Base-by-base conservation (phyloP, 139 green algal species). In the Coccomyxa sp. region DNA sequence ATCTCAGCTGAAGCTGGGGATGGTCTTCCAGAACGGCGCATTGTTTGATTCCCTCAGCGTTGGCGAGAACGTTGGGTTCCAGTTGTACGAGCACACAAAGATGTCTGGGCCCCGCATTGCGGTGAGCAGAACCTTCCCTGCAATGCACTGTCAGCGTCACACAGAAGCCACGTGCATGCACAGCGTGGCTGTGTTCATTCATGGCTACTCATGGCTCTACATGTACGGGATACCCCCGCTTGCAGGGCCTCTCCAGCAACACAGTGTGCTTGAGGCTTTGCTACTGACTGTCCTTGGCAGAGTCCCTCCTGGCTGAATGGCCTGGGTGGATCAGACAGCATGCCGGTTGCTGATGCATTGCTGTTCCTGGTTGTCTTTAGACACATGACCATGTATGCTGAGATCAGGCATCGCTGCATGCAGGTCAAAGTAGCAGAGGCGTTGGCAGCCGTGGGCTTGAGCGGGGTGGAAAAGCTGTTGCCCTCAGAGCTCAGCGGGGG, bases 1-100 rank as follows among this genome's bases (percentile, higher is more conserved):
- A 9, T 80, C 86, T 9, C 88, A 91, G 55, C 85, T 86, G 0
- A 87, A 89, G 0, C 77, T 97, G 6, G 93, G 93, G 40, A 93
- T 97, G 92, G 95, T 99, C 5, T 99, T 99, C 75, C 96, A 99
- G 81, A 97, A 92, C 78, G 96, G 94, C 41, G 96, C 96, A 12
- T 87, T 99, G 24, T 99, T 99, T 78, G 96, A 99, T 85, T 99
- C 95, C 0, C 83, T 99, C 16, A 99, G 91, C 6, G 96, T 99
- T 18, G 90, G 90, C 0, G 89, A 98, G 83, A 98, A 98, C 80
- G 95, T 98, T 14, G 95, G 95, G 3, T 98, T 98, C 87, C 77
- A 95, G 79, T 86, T 98, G 58, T 98, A 98, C 77, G 96, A 99
- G 88, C 95, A 99, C 87, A 93, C 87, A 54, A 75, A 82, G 38